phyloP scores from a whole-genome alignment of 1,284 basidiomycete species.

The Heterobasidion occidentale region DNA sequence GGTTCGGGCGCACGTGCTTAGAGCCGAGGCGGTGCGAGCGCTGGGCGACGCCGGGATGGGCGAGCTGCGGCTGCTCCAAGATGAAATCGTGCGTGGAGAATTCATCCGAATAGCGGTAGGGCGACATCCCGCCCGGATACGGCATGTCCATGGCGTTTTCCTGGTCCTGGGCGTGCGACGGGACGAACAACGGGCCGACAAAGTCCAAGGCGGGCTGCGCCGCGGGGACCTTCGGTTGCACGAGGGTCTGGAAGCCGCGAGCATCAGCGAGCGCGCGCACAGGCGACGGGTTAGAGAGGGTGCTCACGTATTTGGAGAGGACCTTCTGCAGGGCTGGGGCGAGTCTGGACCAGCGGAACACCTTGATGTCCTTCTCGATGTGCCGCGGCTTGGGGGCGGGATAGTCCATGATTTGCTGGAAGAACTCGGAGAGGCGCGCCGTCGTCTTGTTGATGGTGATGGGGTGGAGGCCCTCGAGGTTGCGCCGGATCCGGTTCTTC shows the following conservation, averaged over 20 bases:
- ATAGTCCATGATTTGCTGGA: constrained; percentile 94
- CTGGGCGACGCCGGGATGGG: not conserved
- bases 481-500: constrained; percentile 93
- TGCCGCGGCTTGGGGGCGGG: constrained; percentile 91
- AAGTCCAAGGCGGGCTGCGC: too few species aligned
- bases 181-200: too few species aligned
- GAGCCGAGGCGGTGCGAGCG: not conserved
- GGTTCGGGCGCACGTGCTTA: not conserved
- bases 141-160: too few species aligned
- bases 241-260: not conserved
- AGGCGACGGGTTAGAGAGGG: not conserved
- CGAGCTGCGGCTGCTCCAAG: not conserved
- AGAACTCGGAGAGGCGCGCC: constrained; percentile 26
- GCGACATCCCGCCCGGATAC: too few species aligned
- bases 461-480: constrained; percentile 88
- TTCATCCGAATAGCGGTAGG: too few species aligned
- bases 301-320: constrained; percentile 85
- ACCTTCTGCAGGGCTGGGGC: constrained; percentile 85
- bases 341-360: constrained; percentile 88
- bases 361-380: constrained; percentile 97
- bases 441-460: constrained; percentile 63
- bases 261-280: not conserved
- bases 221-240: too few species aligned
- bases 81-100: not conserved
- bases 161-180: too few species aligned